These are phyloP conservation scores for Paramecium sexaurelia DNA, from an alignment of 73 alveolate genomes.

Conservation along the genomic window DNA sequence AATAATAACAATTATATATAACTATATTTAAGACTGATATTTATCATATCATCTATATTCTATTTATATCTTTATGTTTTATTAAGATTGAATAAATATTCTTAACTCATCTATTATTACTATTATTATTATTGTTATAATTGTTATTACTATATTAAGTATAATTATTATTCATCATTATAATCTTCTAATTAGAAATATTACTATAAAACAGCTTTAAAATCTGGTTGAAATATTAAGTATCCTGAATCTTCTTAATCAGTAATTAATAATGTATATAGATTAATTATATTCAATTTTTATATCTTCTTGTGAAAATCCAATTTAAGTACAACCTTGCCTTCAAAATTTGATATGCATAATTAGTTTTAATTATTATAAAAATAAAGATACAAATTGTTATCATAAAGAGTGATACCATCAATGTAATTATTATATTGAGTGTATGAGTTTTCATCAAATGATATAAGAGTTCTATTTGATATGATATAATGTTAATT, in stretches of 20 bases:
- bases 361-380: not conserved
- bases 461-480: not conserved
- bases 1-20: constrained; percentile 16
- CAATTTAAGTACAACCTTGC: not conserved
- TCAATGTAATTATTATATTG: not conserved
- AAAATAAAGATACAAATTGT: not conserved
- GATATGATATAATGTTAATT: not conserved
- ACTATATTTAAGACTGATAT: not conserved
- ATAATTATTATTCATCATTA: not conserved
- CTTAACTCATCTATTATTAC: not conserved
- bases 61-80: not conserved
- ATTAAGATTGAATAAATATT: not conserved
- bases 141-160: not conserved
- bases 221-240: constrained; percentile 4
- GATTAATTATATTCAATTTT: not conserved
- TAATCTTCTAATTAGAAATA: not conserved
- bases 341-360: not conserved
- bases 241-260: not conserved
- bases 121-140: not conserved
- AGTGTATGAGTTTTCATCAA: not conserved
- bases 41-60: constrained; percentile 42
- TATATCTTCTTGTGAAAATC: not conserved
- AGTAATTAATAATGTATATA: not conserved
- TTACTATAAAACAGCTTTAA: not conserved
- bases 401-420: not conserved